These are phyloP conservation scores for Tolypocladium guangdongense DNA, from an alignment of 2,329 filamentous ascomycete genomes.

Conservation along the genomic window DNA sequence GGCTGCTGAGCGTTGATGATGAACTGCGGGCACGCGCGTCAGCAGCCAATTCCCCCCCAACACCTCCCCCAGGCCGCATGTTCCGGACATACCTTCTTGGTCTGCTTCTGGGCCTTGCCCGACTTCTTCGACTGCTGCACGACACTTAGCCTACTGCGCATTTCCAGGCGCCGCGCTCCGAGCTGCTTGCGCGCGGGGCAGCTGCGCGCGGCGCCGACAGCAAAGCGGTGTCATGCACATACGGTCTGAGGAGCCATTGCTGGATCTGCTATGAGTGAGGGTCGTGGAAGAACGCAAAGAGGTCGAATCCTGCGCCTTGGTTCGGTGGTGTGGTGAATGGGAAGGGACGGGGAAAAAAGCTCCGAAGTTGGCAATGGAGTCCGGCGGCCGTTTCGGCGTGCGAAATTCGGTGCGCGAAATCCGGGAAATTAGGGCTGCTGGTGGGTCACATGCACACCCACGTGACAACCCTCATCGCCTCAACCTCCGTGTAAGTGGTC, in stretches of 20 bases:
- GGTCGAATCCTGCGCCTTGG: conserved; percentile 72
- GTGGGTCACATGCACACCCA: not conserved
- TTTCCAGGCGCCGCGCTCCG: conserved; percentile 9
- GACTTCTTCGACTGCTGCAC: conserved; percentile 52
- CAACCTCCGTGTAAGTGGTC: not conserved
- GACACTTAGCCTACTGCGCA: conserved; percentile 94
- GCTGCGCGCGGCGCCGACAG: conserved; percentile 54
- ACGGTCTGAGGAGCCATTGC: conserved; percentile 83
- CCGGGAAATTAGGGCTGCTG: conserved; percentile 22
- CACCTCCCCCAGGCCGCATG: too few species aligned
- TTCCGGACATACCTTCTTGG: conserved; percentile 72
- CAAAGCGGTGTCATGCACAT: conserved; percentile 85
- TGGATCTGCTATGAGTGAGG: conserved; percentile 16
- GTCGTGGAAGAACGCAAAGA: conserved; percentile 42
- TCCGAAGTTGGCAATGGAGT: not conserved
- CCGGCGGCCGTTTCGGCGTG: conserved; percentile 5
- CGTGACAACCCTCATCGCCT: not conserved
- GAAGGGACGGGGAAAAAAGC: conserved; percentile 4
- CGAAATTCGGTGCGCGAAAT: conserved; percentile 17
- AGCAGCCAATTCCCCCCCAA: not conserved
- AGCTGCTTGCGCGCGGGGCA: not conserved
- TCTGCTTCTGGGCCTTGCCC: conserved; percentile 65
- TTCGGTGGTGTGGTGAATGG: conserved; percentile 6
- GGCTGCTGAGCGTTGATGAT: conserved; percentile 99
- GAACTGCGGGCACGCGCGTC: conserved; percentile 47